Evolutionary conservation across 805 yeast species (phyloP), one percentile per base, ranked within the genome.

Genomic region (Sugiyamaella americana): DNA sequence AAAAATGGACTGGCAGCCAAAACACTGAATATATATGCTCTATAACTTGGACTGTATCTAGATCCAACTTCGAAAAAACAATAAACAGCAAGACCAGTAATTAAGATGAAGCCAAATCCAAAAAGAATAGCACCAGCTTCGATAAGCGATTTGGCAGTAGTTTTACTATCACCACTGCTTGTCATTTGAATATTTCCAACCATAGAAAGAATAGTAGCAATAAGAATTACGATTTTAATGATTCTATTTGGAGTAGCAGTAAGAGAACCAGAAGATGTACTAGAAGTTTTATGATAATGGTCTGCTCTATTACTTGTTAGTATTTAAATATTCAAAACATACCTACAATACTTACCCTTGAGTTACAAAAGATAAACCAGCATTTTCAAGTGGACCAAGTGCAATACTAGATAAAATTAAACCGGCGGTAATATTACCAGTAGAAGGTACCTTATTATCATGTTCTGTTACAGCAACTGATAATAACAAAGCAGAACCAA

Each of bases 1-100:
- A 48, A 41, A 30, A 48, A 48, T 19, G 49, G 53, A 13, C 40
- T 40, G 6, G 51, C 45, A 21, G 37, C 22, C 6, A 48, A 19
- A 11, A 48, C 21, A 13, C 42, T 37, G 35, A 19, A 35, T 20
- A 40, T 18, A 17, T 47, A 47, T 19, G 23, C 24, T 11, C n/a
- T 37, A 32, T 32, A 48, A 17, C 17, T 20, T 10, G 37, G 29
- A 16, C n/a, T 34, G 29, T 40, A 50, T 24, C 40, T 18, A 22
- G 20, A 3, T 11, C 41, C 47, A 5, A 17, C 23, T 35, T 21
- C 30, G 4, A 8, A 8, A 18, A 6, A 17, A 29, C 37, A 40
- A 18, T 6, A 13, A 18, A 44, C 43, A 5, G 49, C 47, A 16
- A 44, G 24, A 13, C 22, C 42, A n/a, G 40, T 18, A 37, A 45